Percentiles rank a stretch among this genome's conserved stretches.
Conservation (phyloP, 805 yeast species). For the Millerozyma acaciae region DNA sequence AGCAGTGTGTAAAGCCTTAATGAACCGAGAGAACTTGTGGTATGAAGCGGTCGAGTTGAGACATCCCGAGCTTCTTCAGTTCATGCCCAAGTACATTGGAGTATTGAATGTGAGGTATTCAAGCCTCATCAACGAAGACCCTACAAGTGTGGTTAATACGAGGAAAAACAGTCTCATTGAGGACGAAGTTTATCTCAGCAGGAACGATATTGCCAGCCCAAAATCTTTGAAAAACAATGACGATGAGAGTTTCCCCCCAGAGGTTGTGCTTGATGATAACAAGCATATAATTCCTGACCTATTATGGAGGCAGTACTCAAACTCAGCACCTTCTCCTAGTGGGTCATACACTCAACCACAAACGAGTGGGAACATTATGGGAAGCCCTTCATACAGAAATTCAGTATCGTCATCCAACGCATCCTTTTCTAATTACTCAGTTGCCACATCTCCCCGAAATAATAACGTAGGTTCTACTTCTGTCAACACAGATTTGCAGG, state of each 20-base stretch:
- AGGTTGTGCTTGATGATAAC: constrained; percentile 89
- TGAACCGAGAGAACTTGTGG: constrained; percentile 86
- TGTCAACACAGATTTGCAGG: constrained; percentile 37
- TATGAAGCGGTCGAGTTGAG: constrained; percentile 81
- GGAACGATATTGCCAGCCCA: neutral
- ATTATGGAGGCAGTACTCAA: constrained; percentile 60
- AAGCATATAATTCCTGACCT: constrained; percentile 87
- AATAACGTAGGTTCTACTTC: constrained; percentile 27
- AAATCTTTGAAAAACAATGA: constrained; percentile 6
- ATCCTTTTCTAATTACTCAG: neutral
- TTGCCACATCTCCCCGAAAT: neutral
- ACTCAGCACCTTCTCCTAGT: constrained; percentile 17
- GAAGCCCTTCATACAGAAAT: neutral
- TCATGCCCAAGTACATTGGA: constrained; percentile 94
- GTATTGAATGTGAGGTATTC: constrained; percentile 86
- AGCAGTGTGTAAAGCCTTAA: constrained; percentile 92
- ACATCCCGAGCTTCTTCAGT: constrained; percentile 72
- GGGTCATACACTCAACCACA: constrained; percentile 4
- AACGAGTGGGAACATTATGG: neutral
- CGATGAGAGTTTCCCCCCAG: constrained; percentile 48
- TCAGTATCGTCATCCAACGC: constrained; percentile 3
- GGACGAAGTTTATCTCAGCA: constrained; percentile 2
- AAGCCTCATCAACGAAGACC: constrained; percentile 37
- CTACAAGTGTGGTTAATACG: neutral
- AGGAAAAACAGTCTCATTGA: constrained; percentile 20